phyloP scores from a whole-genome alignment of 495 filamentous ascomycete genomes.

The Aeminium ludgeri region DNA sequence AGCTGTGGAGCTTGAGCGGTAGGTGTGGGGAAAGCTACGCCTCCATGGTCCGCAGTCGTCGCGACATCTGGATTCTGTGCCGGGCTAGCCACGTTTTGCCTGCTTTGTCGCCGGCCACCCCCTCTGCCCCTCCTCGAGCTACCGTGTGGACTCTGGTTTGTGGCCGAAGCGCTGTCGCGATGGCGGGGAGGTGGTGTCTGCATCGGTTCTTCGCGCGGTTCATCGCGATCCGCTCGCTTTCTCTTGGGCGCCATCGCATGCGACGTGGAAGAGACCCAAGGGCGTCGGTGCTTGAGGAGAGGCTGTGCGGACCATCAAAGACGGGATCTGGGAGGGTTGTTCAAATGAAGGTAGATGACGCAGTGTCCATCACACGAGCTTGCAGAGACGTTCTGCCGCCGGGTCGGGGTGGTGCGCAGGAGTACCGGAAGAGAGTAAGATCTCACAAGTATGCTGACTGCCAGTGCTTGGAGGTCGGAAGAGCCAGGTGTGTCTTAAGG shows the following conservation, averaged over 20 bases:
- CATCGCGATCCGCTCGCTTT: too few species aligned
- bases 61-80: background rate
- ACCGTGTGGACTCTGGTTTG: background rate
- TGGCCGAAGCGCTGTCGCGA: background rate
- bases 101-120: slow-evolving; percentile 2
- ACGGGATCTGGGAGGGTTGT: too few species aligned
- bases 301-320: too few species aligned
- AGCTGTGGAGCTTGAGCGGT: slow-evolving; percentile 17
- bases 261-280: slow-evolving; percentile 2
- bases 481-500: too few species aligned
- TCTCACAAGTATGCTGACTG: too few species aligned
- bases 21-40: background rate
- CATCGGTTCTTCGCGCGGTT: too few species aligned
- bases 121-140: background rate
- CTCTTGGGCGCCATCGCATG: slow-evolving; percentile 19
- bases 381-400: too few species aligned
- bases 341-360: too few species aligned
- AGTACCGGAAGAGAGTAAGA: too few species aligned
- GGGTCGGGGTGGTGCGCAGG: too few species aligned
- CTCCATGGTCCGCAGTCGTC: background rate
- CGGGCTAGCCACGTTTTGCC: background rate
- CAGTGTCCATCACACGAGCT: too few species aligned
- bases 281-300: background rate
- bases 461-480: too few species aligned
- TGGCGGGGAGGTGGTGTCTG: slow-evolving; percentile 16